phyloP scores from a whole-genome alignment of 441 rosid species.

The Pelargonium fulgidum region DNA sequence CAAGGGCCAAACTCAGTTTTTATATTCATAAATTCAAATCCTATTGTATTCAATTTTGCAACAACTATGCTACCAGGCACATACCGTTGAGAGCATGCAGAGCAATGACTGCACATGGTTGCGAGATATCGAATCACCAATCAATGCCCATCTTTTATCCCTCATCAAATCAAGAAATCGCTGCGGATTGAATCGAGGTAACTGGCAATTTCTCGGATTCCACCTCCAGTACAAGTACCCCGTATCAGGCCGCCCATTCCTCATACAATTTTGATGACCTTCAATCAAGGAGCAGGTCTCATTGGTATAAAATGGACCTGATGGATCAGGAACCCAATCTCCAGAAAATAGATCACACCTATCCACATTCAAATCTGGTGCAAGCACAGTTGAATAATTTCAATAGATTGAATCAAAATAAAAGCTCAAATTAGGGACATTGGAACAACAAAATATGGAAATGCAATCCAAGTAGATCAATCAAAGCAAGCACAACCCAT shows the following conservation, averaged over 20 bases:
- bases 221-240: constrained; percentile 83
- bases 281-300: constrained; percentile 60
- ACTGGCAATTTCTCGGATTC: constrained; percentile 60
- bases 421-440: neutral
- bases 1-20: too few species aligned
- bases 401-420: constrained; percentile 6
- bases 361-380: constrained; percentile 36
- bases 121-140: constrained; percentile 92
- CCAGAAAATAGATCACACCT: constrained; percentile 68
- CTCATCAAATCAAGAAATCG: constrained; percentile 71
- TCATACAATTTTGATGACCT: constrained; percentile 77
- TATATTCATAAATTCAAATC: constrained; percentile 13
- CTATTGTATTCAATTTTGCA: constrained; percentile 9
- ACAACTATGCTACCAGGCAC: constrained; percentile 4
- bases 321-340: constrained; percentile 67
- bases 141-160: constrained; percentile 65
- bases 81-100: constrained; percentile 75
- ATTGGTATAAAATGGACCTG: constrained; percentile 70
- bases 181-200: constrained; percentile 58
- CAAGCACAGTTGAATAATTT: constrained; percentile 3
- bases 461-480: neutral
- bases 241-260: constrained; percentile 73
- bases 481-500: neutral
- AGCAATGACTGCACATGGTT: constrained; percentile 79
- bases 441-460: neutral